phyloP scores from a whole-genome alignment of 371 early-diverging fungal genomes.

The Mucor saturninus region DNA sequence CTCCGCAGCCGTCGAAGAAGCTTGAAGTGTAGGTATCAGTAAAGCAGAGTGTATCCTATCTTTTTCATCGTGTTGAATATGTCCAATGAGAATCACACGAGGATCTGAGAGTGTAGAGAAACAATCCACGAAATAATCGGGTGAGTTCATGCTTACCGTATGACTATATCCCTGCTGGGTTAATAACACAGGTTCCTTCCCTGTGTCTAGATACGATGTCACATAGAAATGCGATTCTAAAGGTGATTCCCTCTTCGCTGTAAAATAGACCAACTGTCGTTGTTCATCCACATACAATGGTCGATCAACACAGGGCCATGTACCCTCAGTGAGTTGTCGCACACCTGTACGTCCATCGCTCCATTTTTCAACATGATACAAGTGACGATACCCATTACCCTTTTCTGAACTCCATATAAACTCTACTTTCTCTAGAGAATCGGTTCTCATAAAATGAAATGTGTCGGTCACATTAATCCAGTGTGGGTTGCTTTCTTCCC shows the following conservation, averaged over 20 bases:
- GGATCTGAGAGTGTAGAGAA: conserved; percentile 60
- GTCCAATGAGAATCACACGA: conserved; percentile 27
- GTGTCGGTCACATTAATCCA: conserved; percentile 78
- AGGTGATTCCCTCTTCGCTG: conserved; percentile 68
- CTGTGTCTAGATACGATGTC: conserved; percentile 14
- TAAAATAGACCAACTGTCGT: conserved; percentile 69
- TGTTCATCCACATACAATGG: conserved; percentile 67
- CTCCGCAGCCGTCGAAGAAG: too few relatives aligned
- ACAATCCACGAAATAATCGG: conserved; percentile 57
- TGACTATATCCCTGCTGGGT: conserved; percentile 68
- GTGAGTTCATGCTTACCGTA: conserved; percentile 44
- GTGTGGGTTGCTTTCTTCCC: conserved; percentile 58
- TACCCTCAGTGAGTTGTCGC: conserved; percentile 48
- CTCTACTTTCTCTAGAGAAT: conserved; percentile 8
- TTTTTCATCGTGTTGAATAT: conserved; percentile 16
- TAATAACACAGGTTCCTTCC: conserved; percentile 39
- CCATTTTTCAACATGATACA: conserved; percentile 56
- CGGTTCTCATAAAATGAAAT: conserved; percentile 49
- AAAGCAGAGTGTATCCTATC: not conserved
- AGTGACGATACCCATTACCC: conserved; percentile 68
- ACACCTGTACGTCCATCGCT: conserved; percentile 17
- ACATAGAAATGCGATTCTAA: conserved; percentile 74
- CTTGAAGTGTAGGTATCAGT: not conserved
- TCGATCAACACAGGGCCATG: conserved; percentile 66
- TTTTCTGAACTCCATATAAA: conserved; percentile 72